Evolutionary conservation across 768 basidiomycete genomes (phyloP), one percentile per base, ranked within the genome.

Genomic region (Suillus ampliporus): DNA sequence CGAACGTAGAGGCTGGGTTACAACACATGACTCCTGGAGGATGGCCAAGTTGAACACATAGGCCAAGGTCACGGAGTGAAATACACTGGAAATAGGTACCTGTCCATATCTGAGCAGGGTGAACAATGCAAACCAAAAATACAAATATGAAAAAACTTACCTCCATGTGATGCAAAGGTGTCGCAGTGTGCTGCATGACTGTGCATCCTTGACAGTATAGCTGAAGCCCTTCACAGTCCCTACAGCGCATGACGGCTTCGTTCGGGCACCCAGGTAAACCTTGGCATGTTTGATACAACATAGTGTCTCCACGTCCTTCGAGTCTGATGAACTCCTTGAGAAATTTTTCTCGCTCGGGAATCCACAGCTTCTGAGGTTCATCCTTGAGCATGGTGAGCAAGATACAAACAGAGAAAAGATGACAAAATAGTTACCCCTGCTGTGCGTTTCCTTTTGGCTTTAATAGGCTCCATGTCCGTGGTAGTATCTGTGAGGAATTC

Each of bases 41-140:
- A 34, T 72, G 69, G 28, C 70, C 65, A 2, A 74, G 64, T 52
- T 70, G 71, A 19, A 71, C 65, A 17, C 69, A 63, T 19, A 72
- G 56, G 4, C 71, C 72, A 23, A 70, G 38, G 4, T 58, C 23
- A 57, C 62, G 60, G 11, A 73, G 54, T 1, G 56, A 43, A 5
- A 26, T 31, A 1, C 23, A 8, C 34, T 54, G 46, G 58, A 71
- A 74, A 38, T 38, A 56, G 5, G 2, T 6, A 9, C 70, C 65
- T 9, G 44, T 61, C 67, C 67, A 68, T 10, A 41, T 28, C 68
- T 69, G 26, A 13, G 14, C 58, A 58, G 44, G 37, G 51, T 38
- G 38, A 21, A 44, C 35, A 26, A 34, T 31, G 19, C 11, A 46
- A 44, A 35, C 11, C 43, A 19, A n/a, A 61, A 8, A 34, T 17